Base-by-base conservation (phyloP, 352 stramenopile genomes). In the Aphanomyces invadans region DNA sequence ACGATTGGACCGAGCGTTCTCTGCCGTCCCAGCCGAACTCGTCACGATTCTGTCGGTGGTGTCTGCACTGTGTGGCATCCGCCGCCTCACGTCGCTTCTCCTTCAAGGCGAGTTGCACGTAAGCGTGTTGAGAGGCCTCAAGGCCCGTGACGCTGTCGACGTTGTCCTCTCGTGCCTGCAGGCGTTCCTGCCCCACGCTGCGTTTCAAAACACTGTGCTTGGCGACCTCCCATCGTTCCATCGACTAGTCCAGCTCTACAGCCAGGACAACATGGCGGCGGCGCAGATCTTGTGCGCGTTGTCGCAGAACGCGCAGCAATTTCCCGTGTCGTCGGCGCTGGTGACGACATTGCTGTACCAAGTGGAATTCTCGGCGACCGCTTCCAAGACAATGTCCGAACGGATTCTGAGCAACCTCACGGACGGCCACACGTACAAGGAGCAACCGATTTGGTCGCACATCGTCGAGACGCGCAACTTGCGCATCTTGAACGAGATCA, bases 391-490 rank as follows among this genome's bases (percentile, higher is more conserved):
- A 1, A 71, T 86, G 44, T 70, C 73, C 1, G 78, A 80, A 32
- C 84, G 76, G 29, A 71, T 93, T 17, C 74, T 91, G 26, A 81
- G 76, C 19, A 74, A 87, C 44, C 78, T 89, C 46, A 90, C 80
- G 0, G 79, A 45, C 49, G 23, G 10, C 4, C 11, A 28, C 53
- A 12, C 12, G 15, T 42, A 10, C 45, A 25, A 3, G 12, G n/a
- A 11, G 26, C 51, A 70, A 19, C 21, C 46, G 1, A 31, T 65
- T 1, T 70, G 53, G 46, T 7, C n/a, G 5, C 28, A 66, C 26
- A 33, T 70, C 19, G 76, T 89, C 28, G 81, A 91, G 60, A 74
- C 87, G 7, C 81, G 80, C 44, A 49, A 67, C 60, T 23, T 67
- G 15, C 25, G 26, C n/a, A 67, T 49, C 4, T 38, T 67, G 17